A percentile compares a stretch with the other conserved stretches of the same genome.
Conservation (phyloP, 2,329 filamentous ascomycete genomes). For the Fusarium nygamai region DNA sequence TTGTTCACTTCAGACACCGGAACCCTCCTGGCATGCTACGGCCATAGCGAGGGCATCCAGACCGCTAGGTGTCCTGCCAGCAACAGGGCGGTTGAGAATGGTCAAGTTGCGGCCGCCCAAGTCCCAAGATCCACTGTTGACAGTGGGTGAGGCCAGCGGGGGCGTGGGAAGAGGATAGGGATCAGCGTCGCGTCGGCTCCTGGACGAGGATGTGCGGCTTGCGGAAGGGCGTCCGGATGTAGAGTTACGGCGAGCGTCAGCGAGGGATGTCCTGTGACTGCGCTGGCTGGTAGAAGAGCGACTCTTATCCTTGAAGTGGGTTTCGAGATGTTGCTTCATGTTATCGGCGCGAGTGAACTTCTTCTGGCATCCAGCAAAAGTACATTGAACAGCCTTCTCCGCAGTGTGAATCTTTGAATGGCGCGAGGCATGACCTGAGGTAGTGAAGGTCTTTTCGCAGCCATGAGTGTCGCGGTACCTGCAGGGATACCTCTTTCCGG, state of each 20-base stretch:
- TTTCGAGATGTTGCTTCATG: slow-evolving; percentile 87
- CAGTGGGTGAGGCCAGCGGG: slow-evolving; percentile 50
- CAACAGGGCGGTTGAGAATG: slow-evolving; percentile 56
- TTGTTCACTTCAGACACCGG: slow-evolving; percentile 26
- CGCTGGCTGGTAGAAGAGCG: slow-evolving; percentile 53
- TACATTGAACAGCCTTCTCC: slow-evolving; percentile 78
- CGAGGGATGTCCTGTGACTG: slow-evolving; percentile 47
- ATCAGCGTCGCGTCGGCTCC: slow-evolving; percentile 54
- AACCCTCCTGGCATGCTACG: slow-evolving; percentile 61
- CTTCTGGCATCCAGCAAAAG: slow-evolving; percentile 77
- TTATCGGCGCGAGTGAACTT: slow-evolving; percentile 86
- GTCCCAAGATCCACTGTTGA: slow-evolving; percentile 55
- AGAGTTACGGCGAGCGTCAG: slow-evolving; percentile 48
- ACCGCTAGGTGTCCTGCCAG: slow-evolving; percentile 58
- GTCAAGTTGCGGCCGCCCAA: slow-evolving; percentile 57
- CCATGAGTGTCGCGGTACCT: slow-evolving; percentile 75
- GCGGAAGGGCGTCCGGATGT: slow-evolving; percentile 43
- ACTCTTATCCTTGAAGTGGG: slow-evolving; percentile 74
- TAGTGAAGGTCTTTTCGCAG: slow-evolving; percentile 84
- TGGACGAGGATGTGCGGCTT: slow-evolving; percentile 45
- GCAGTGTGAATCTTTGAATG: slow-evolving; percentile 87
- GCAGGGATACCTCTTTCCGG: slow-evolving; percentile 77
- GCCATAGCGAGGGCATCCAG: slow-evolving; percentile 66
- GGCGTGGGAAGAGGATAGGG: slow-evolving; percentile 51
- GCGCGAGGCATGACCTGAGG: slow-evolving; percentile 84